Evolutionary conservation across 371 early-diverging fungal species (phyloP).

Genomic region (Rhizoclosmatium hyalinum): DNA sequence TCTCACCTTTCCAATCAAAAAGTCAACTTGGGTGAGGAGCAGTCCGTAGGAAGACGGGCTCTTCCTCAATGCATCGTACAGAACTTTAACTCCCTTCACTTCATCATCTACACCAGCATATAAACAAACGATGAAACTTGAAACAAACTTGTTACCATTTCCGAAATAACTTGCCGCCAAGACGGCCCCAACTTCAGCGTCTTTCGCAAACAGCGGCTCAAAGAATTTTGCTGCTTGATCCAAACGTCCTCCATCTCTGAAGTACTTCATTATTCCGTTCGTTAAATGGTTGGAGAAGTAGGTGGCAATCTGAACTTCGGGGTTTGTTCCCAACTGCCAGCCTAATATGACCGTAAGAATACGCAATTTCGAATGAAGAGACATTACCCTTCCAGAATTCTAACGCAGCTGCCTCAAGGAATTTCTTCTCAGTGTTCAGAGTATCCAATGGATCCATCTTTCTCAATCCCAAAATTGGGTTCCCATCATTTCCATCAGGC

Average conservation of each 20-base stretch:
- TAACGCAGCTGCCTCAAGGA: conserved; percentile 83
- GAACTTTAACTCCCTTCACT: conserved; percentile 82
- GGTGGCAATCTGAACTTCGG: conserved; percentile 91
- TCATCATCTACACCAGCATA: conserved; percentile 76
- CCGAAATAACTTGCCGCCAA: conserved; percentile 81
- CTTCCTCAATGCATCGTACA: conserved; percentile 80
- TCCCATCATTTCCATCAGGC: conserved; percentile 71
- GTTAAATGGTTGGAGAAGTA: conserved; percentile 81
- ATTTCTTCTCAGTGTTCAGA: conserved; percentile 72
- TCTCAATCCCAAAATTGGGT: conserved; percentile 79
- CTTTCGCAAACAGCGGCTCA: conserved; percentile 75
- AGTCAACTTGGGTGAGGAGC: conserved; percentile 87
- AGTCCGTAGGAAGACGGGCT: conserved; percentile 83
- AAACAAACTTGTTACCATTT: conserved; percentile 47
- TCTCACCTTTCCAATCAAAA: conserved; percentile 74
- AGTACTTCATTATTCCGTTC: conserved; percentile 84
- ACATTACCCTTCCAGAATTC: conserved; percentile 79
- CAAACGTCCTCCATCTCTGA: conserved; percentile 78
- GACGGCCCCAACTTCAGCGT: conserved; percentile 88
- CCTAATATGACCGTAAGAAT: conserved; percentile 48
- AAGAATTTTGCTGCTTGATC: conserved; percentile 83
- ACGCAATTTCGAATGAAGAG: conserved; percentile 20
- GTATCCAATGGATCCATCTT: conserved; percentile 85
- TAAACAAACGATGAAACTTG: neutral
- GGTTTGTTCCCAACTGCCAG: conserved; percentile 93